Evolutionary conservation across 2,329 filamentous ascomycete species (phyloP).

Genomic region (Aspergillus sp.): DNA sequence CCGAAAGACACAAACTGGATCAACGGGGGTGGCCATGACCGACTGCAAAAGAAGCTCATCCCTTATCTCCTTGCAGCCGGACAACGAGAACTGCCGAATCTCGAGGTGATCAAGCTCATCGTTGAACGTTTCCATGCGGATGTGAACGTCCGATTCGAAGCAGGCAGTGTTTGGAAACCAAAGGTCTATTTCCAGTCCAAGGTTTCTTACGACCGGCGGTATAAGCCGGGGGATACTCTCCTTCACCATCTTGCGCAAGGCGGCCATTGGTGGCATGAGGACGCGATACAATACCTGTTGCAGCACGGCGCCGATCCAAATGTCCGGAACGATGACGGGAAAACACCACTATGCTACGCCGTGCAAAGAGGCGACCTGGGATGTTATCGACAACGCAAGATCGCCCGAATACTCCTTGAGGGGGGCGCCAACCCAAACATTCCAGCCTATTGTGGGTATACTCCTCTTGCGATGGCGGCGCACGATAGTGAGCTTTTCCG

Average conservation of each 20-base stretch:
- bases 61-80: constrained; percentile 16
- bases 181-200: constrained; percentile 11
- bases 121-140: constrained; percentile 17
- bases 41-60: neutral
- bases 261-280: constrained; percentile 19
- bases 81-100: constrained; percentile 14
- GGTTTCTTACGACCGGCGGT: constrained; percentile 2
- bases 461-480: constrained; percentile 12
- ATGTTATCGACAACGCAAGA: constrained; percentile 14
- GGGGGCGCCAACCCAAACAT: constrained; percentile 18
- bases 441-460: constrained; percentile 13
- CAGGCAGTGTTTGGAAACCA: constrained; percentile 5
- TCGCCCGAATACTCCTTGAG: constrained; percentile 12
- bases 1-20: constrained; percentile 14
- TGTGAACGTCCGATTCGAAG: constrained; percentile 13
- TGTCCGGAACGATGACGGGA: constrained; percentile 5
- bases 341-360: neutral
- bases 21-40: constrained; percentile 8
- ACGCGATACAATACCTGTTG: constrained; percentile 16
- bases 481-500: constrained; percentile 11
- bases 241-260: constrained; percentile 19
- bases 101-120: constrained; percentile 18
- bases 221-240: constrained; percentile 16
- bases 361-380: constrained; percentile 3
- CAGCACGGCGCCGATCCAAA: constrained; percentile 19